Conservation (phyloP, 2,329 filamentous ascomycete species). For the Periglandula ipomoeae region DNA sequence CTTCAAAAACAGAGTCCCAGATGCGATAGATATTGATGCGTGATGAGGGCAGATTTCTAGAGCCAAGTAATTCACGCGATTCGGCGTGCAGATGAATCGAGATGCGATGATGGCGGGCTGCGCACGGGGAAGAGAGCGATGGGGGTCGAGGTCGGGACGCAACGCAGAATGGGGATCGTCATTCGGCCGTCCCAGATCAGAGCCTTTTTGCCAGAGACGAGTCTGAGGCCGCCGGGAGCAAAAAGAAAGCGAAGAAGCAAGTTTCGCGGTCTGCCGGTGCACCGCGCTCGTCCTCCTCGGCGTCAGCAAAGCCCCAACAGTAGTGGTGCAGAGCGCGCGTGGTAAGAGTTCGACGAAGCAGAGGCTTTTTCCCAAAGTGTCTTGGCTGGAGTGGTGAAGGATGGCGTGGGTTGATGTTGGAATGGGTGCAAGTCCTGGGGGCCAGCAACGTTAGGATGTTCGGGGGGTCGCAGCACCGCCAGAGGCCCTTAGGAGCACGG, state of each 20-base stretch:
- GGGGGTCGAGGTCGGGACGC: slow-evolving; percentile 13
- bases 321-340: slow-evolving; percentile 3
- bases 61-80: not conserved
- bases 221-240: not conserved
- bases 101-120: not conserved
- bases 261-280: not conserved
- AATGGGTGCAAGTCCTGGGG: not conserved
- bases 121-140: slow-evolving; percentile 11
- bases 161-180: slow-evolving; percentile 14
- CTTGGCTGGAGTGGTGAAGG: not conserved
- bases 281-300: slow-evolving; percentile 4
- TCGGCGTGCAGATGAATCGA: not conserved
- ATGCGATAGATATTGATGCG: slow-evolving; percentile 3
- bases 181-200: not conserved
- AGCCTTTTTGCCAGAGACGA: not conserved
- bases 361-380: not conserved
- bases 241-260: not conserved
- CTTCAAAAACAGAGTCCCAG: slow-evolving; percentile 1
- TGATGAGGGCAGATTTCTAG: not conserved
- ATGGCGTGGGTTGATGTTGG: slow-evolving; percentile 5
- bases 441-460: not conserved
- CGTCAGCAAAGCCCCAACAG: slow-evolving; percentile 5
- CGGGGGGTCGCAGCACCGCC: not conserved
- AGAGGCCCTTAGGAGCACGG: not conserved
- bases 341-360: not conserved